Evolutionary conservation across 768 basidiomycete species (phyloP).

Genomic region (Hemileccinum impolitum): DNA sequence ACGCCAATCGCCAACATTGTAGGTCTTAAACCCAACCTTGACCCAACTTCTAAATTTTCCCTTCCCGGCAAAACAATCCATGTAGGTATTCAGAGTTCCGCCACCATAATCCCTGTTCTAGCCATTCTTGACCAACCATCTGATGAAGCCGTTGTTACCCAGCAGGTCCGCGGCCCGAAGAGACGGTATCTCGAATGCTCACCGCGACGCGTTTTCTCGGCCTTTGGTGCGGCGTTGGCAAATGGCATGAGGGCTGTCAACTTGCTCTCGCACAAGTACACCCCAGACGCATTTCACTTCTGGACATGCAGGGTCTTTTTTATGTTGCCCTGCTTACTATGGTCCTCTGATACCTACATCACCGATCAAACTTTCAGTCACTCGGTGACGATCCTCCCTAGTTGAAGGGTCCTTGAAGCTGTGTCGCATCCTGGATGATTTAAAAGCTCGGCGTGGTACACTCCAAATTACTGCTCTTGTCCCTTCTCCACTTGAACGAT

Average conservation of each 20-base stretch:
- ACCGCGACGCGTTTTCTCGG: not conserved
- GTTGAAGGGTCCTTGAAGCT: conserved; percentile 5
- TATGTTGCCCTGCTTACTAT: not conserved
- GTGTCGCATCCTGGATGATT: conserved; percentile 3
- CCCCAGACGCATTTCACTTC: not conserved
- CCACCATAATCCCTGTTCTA: not conserved
- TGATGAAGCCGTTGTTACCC: not conserved
- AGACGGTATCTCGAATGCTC: not conserved
- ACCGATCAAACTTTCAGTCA: not conserved
- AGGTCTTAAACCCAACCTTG: not conserved
- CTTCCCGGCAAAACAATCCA: not conserved
- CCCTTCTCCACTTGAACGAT: conserved; percentile 1
- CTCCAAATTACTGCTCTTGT: not conserved
- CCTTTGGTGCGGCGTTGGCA: not conserved
- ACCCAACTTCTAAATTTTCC: not conserved
- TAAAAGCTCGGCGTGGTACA: conserved; percentile 5
- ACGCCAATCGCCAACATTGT: conserved; percentile 4
- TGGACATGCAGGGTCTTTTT: not conserved
- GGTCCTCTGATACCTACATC: not conserved
- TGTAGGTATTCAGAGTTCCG: not conserved
- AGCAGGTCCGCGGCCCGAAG: not conserved
- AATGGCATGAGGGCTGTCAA: not conserved
- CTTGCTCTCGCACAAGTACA: not conserved
- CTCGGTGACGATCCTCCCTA: not conserved
- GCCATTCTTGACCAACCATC: not conserved